Evolutionary conservation across 2,329 filamentous ascomycete species (phyloP).

Genomic region (Penicillium sp.): DNA sequence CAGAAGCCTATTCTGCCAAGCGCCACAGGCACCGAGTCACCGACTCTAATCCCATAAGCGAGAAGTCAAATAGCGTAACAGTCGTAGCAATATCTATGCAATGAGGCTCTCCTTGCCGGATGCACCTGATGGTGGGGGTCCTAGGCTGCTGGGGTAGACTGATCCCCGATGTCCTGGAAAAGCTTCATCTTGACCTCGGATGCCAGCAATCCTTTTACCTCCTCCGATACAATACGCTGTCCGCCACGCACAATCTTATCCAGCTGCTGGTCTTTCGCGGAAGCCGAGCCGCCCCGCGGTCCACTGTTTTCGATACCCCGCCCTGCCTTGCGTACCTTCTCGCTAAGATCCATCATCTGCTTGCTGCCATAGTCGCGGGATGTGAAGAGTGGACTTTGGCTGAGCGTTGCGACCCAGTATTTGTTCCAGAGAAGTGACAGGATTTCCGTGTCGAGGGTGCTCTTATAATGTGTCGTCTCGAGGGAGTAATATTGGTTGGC

Average conservation of each 20-base stretch:
- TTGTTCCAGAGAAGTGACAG: constrained; percentile 96
- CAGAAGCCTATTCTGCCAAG: constrained; percentile 10
- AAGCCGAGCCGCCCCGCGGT: constrained; percentile 30
- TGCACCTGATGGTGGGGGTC: not conserved
- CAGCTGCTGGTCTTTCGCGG: constrained; percentile 47
- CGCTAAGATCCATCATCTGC: constrained; percentile 84
- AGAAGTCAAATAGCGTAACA: constrained; percentile 10
- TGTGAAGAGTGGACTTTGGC: constrained; percentile 83
- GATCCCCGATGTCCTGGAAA: constrained; percentile 47
- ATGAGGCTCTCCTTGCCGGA: not conserved
- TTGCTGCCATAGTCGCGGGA: constrained; percentile 93
- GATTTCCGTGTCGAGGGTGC: constrained; percentile 81
- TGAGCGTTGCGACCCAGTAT: constrained; percentile 92
- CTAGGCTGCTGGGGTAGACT: constrained; percentile 19
- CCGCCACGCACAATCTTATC: constrained; percentile 59
- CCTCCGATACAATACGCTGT: constrained; percentile 59
- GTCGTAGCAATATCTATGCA: constrained; percentile 19
- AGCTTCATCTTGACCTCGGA: constrained; percentile 55
- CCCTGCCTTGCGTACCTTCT: constrained; percentile 73
- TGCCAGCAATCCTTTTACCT: constrained; percentile 49
- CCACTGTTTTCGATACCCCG: constrained; percentile 38
- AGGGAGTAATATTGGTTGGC: constrained; percentile 87
- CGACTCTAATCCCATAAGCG: constrained; percentile 1
- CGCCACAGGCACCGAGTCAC: constrained; percentile 12
- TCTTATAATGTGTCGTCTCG: constrained; percentile 93